These are phyloP conservation scores for Trametes polyzona DNA, from an alignment of 1,284 basidiomycete genomes.

Conservation along the genomic window DNA sequence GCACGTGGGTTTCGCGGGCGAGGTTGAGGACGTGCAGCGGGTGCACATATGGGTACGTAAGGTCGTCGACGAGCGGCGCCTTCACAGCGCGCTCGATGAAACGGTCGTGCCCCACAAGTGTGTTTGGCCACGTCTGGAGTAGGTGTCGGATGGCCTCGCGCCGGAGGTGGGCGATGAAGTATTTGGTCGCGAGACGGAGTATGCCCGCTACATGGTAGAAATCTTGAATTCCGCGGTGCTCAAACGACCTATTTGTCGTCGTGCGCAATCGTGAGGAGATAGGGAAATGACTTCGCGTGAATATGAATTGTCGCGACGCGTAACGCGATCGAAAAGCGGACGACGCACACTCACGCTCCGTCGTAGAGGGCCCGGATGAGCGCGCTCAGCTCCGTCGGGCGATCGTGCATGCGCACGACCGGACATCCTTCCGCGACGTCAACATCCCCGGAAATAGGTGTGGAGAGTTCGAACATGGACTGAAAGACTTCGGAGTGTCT, in stretches of 20 bases:
- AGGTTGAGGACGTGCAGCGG: slow-evolving; percentile 64
- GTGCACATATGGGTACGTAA: slow-evolving; percentile 62
- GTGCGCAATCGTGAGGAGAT: neutral
- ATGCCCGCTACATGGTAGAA: slow-evolving; percentile 59
- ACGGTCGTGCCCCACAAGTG: slow-evolving; percentile 56
- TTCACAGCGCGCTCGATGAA: slow-evolving; percentile 56
- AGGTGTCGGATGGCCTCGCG: slow-evolving; percentile 52
- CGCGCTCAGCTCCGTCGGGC: slow-evolving; percentile 53
- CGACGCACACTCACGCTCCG: slow-evolving; percentile 49
- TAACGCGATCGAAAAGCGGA: slow-evolving; percentile 8
- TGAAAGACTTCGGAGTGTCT: slow-evolving; percentile 64
- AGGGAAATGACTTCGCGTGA: neutral
- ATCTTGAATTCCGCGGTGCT: slow-evolving; percentile 47
- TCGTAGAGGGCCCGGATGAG: slow-evolving; percentile 62
- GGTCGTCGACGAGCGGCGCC: slow-evolving; percentile 45
- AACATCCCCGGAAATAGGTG: slow-evolving; percentile 37
- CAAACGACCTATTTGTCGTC: slow-evolving; percentile 37
- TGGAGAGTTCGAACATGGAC: slow-evolving; percentile 59
- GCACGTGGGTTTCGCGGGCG: slow-evolving; percentile 54
- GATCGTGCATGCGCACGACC: slow-evolving; percentile 57
- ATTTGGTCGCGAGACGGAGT: slow-evolving; percentile 61
- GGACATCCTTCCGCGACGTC: slow-evolving; percentile 51
- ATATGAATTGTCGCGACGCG: neutral
- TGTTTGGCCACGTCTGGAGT: slow-evolving; percentile 54
- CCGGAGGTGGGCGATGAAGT: slow-evolving; percentile 54